Conservation (phyloP, 495 filamentous ascomycete species). For the Collariella sp. region DNA sequence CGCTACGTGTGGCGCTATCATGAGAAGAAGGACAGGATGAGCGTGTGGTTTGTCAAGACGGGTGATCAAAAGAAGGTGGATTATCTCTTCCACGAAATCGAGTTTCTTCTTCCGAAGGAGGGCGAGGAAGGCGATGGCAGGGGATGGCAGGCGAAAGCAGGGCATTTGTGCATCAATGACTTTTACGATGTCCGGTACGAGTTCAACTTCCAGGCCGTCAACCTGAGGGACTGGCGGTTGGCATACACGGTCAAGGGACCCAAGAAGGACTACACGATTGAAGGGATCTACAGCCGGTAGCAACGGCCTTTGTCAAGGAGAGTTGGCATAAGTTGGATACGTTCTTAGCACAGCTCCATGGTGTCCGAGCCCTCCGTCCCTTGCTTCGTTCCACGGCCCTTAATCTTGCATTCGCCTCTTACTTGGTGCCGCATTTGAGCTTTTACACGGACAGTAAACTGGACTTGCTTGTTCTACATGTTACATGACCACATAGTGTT, state of each 20-base stretch:
- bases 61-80: constrained; percentile 49
- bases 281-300: constrained; percentile 39
- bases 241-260: constrained; percentile 57
- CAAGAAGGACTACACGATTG: constrained; percentile 57
- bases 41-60: constrained; percentile 58
- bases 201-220: constrained; percentile 49
- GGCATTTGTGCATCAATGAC: constrained; percentile 57
- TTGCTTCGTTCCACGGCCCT: no score
- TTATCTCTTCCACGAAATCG: constrained; percentile 57
- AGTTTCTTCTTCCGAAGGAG: constrained; percentile 26
- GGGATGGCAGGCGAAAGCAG: constrained; percentile 49
- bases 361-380: no score
- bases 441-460: no score
- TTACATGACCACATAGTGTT: no score
- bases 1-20: constrained; percentile 52
- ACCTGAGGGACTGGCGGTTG: constrained; percentile 46
- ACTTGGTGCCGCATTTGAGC: no score
- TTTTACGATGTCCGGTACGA: constrained; percentile 54
- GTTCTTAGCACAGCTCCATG: no score
- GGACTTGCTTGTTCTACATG: no score
- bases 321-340: no score
- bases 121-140: constrained; percentile 8
- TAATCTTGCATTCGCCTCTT: no score
- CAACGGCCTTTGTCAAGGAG: background rate
- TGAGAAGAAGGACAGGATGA: constrained; percentile 45